Base-by-base conservation (phyloP, 2,329 filamentous ascomycete genomes). In the Phaeosphaeriaceae sp. region DNA sequence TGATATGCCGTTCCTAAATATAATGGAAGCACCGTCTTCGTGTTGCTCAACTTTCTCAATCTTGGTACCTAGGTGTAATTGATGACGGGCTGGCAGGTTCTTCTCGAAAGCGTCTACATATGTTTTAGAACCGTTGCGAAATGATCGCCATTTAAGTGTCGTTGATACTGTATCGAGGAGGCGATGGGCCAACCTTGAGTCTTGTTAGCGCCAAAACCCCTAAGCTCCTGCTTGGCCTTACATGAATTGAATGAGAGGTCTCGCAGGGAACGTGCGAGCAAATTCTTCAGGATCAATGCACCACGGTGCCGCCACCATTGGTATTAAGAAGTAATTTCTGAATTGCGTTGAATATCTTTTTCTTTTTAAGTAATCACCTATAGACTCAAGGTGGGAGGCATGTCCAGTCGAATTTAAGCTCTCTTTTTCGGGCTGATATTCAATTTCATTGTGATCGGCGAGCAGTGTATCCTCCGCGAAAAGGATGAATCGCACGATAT, bases 291-390 rank as follows among this genome's bases (percentile, higher is more conserved):
- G 50, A 45, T 52, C 50, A 17, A 42, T 49, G 28, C 45, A 49
- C 50, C 46, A 52, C 11, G 46, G 45, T 7, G 50, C 50, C 8
- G 50, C 50, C 3, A 48, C 33, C 50, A 52, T 52, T 12, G 46
- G 45, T 6, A 52, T 49, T 12, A 52, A 29, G 17, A 46, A 38
- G 26, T 33, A 28, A 8, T 12, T 32, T 3, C 45, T 36, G 45
- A 52, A 52, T 28, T 52, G 50, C 2, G 17, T 26, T 17, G 50
- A 49, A 18, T 52, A 52, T 8, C 21, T 33, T 16, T 42, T 3
- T 16, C 45, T 32, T 17, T 23, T 35, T n/a, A 52, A 26, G 26
- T 48, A 52, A 5, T 48, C 41, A 30, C 45, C 45, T 23, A 52
- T 52, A 5, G 38, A 28, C 28, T 49, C 50, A 7, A 44, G 32